These are phyloP conservation scores for Mycena galopus DNA, from an alignment of 768 basidiomycete species.

Conservation along the genomic window DNA sequence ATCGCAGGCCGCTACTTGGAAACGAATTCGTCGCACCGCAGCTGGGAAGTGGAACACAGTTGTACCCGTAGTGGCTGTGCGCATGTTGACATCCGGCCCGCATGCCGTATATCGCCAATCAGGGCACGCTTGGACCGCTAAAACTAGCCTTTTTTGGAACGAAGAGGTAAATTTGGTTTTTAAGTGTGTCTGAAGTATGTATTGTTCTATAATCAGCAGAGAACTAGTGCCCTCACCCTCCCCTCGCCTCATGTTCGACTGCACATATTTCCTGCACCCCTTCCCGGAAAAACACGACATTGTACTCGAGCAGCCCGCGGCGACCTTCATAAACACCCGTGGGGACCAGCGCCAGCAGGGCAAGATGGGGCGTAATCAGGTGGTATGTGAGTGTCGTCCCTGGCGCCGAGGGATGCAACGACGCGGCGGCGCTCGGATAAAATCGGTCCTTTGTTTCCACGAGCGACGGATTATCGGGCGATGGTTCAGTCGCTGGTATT, in stretches of 20 bases:
- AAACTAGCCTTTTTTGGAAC: neutral
- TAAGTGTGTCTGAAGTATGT: neutral
- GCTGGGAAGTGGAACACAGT: too few species aligned
- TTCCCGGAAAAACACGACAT: constrained; percentile 87
- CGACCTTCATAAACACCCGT: constrained; percentile 79
- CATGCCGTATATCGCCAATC: too few species aligned
- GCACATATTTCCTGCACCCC: constrained; percentile 87
- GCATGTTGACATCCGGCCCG: too few species aligned
- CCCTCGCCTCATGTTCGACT: constrained; percentile 73
- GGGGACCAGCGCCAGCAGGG: constrained; percentile 79
- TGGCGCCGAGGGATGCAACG: constrained; percentile 67
- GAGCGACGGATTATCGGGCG: constrained; percentile 33
- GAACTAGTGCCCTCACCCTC: constrained; percentile 38
- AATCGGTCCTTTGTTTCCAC: constrained; percentile 59
- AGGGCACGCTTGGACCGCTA: neutral
- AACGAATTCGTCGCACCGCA: too few species aligned
- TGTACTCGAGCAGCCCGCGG: constrained; percentile 86
- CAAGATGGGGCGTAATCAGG: constrained; percentile 79
- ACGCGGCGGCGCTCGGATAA: constrained; percentile 78
- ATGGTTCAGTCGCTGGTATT: constrained; percentile 34
- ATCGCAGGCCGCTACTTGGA: neutral
- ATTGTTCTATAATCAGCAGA: neutral
- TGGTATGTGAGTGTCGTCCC: constrained; percentile 89
- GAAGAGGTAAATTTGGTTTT: neutral
- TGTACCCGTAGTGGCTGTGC: too few species aligned